A percentile compares a stretch with the other conserved stretches of the same genome.
phyloP scores from a whole-genome alignment of 2,329 filamentous ascomycete genomes.

The Diplodia intermedia region DNA sequence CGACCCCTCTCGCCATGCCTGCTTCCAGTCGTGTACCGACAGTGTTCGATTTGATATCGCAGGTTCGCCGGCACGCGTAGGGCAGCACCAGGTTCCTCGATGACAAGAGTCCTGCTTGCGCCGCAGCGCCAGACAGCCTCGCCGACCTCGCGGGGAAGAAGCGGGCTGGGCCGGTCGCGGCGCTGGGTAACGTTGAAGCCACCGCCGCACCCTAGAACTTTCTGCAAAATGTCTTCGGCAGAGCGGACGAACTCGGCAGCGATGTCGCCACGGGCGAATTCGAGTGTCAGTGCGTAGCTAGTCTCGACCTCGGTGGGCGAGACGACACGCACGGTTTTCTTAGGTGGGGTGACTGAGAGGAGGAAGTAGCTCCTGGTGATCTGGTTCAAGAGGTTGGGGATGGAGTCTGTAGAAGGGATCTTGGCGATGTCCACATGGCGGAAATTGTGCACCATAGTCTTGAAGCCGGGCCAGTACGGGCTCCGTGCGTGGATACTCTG shows the following conservation, averaged over 20 bases:
- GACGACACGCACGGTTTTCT: background rate
- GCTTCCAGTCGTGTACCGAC: background rate
- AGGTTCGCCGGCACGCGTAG: conserved; percentile 12
- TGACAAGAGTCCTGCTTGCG: background rate
- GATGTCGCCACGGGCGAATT: conserved; percentile 15
- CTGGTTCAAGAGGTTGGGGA: background rate
- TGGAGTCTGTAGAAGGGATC: background rate
- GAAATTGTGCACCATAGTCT: background rate
- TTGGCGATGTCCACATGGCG: conserved; percentile 17
- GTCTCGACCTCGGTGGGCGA: background rate
- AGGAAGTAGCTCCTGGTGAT: background rate
- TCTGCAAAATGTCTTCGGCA: background rate
- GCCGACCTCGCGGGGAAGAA: background rate
- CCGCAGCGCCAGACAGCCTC: background rate
- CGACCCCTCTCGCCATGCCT: background rate
- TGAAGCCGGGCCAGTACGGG: conserved; percentile 13
- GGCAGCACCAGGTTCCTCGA: conserved; percentile 5
- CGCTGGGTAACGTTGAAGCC: conserved; percentile 19
- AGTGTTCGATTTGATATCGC: conserved; percentile 15
- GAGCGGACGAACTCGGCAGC: conserved; percentile 13
- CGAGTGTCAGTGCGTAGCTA: background rate
- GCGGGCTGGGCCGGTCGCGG: background rate
- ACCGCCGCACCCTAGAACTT: background rate
- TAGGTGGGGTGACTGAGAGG: conserved; percentile 9
- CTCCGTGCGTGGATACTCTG: background rate